Evolutionary conservation across 2,329 filamentous ascomycete genomes (phyloP), one percentile per base, ranked within the genome.

Genomic region (Microcyclospora pomicola): DNA sequence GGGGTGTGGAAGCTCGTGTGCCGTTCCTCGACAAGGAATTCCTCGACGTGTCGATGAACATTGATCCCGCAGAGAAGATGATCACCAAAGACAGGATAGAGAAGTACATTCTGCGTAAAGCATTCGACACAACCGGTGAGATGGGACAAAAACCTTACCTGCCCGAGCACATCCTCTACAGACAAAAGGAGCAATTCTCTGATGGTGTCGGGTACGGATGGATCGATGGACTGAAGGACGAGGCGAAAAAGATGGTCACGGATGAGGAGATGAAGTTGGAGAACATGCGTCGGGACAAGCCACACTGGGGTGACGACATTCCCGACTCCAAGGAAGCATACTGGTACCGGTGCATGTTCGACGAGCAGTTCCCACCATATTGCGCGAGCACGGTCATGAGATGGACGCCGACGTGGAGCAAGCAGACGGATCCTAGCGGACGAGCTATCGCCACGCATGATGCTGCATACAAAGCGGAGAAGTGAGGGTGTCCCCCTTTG

Each of bases 291-390:
- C 88, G 92, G 75, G 88, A 91, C 47, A 95, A 94, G 73, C 75
- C 84, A 10, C 85, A 95, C 63, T 98, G 92, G 92, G 88, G 86
- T 36, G 65, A 67, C 54, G 92, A 98, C 57, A 75, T 94, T 45
- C 92, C 91, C 9, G 87, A 95, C 57, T 87, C 81, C 56, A 98
- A 98, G 74, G 91, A 98, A 67, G 91, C 86, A 66, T 92, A 94
- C 72, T 98, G 91, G 91, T 98, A 98, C 68, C 80, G 91, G 54
- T 73, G 69, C 60, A 96, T 98, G 88, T 98, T 96, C 60, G 91
- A 98, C 62, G 88, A 98, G 72, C 88, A 92, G 65, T 98, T 96
- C 75, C 91, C 91, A 34, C 73, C 79, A 40, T 80, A 80, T 56
- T 96, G 88, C 59, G 92, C 91, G 7, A 79, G 75, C 42, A 98